phyloP scores from a whole-genome alignment of 2,329 filamentous ascomycete genomes.

The Zasmidium citrigriseum region DNA sequence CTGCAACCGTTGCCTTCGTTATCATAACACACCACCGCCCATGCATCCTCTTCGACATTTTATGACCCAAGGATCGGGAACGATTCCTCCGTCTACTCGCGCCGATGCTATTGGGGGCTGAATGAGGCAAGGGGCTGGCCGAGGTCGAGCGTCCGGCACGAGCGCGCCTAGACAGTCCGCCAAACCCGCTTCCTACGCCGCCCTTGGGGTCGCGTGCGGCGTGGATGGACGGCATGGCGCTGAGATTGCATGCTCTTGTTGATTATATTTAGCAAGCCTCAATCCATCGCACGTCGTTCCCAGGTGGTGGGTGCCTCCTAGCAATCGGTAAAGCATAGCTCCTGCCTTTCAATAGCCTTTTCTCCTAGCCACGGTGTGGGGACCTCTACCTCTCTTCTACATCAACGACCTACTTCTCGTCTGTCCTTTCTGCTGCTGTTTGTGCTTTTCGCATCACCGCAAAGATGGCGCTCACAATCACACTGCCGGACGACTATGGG shows the following conservation, averaged over 20 bases:
- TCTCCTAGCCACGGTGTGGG: neutral
- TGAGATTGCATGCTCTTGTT: slow-evolving; percentile 5
- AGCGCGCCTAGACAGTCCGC: neutral
- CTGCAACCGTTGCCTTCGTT: no score
- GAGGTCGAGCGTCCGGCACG: neutral
- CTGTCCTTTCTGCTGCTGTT: neutral
- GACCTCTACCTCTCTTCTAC: neutral
- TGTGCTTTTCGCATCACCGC: slow-evolving; percentile 1
- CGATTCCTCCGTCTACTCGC: neutral
- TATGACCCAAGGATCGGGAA: neutral
- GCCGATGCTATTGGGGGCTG: neutral
- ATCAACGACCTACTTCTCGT: neutral
- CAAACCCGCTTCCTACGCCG: neutral
- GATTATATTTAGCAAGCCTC: neutral
- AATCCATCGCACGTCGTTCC: neutral
- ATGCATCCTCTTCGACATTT: neutral
- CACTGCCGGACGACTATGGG: slow-evolving; percentile 52
- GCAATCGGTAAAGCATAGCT: neutral
- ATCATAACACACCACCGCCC: neutral
- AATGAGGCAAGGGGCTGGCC: neutral
- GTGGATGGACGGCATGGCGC: slow-evolving; percentile 5
- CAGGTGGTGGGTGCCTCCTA: neutral
- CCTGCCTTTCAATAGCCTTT: neutral
- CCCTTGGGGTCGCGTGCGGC: neutral
- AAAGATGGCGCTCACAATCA: slow-evolving; percentile 37